phyloP scores from a whole-genome alignment of 2,329 filamentous ascomycete genomes.

The Xylariomycetidae sp. region DNA sequence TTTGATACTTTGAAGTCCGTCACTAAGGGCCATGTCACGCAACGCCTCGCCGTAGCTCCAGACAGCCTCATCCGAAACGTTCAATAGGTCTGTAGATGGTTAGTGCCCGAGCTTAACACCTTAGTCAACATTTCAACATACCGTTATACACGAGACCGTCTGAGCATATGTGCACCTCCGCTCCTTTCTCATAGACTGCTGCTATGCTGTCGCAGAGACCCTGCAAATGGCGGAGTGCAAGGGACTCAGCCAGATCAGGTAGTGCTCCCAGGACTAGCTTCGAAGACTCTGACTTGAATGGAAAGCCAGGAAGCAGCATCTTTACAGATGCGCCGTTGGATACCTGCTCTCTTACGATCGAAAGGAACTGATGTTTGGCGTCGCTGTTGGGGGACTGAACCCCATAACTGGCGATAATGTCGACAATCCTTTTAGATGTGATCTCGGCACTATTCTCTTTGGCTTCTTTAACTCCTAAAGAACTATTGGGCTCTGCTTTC shows the following conservation, averaged over 20 bases:
- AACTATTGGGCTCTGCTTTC: too few relatives aligned
- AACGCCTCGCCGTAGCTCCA: conserved; percentile 7
- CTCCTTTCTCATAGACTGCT: conserved; percentile 2
- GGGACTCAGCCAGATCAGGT: conserved; percentile 6
- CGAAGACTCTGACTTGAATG: conserved; percentile 6
- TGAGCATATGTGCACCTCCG: conserved; percentile 3
- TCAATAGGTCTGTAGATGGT: conserved; percentile 4
- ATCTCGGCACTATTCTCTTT: too few relatives aligned
- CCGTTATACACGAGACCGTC: conserved; percentile 8
- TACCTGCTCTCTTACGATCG: conserved; percentile 2
- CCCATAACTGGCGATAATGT: conserved; percentile 7
- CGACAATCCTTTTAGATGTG: conserved; percentile 1
- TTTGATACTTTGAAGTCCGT: conserved; percentile 3
- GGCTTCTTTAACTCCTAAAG: too few relatives aligned
- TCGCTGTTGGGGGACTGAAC: conserved; percentile 1
- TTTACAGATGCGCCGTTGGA: neutral
- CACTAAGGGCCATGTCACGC: conserved; percentile 2
- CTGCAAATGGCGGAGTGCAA: conserved; percentile 5
- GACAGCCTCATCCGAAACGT: conserved; percentile 1
- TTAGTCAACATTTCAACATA: neutral
- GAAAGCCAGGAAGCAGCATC: conserved; percentile 6
- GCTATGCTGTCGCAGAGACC: conserved; percentile 5
- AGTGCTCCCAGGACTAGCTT: conserved; percentile 2
- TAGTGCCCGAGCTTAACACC: neutral
- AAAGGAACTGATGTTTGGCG: conserved; percentile 1